Percentiles rank a stretch among this genome's conserved stretches.
These are phyloP conservation scores for Porphyrellus sp. DNA, from an alignment of 1,284 basidiomycete species.

Conservation along the genomic window DNA sequence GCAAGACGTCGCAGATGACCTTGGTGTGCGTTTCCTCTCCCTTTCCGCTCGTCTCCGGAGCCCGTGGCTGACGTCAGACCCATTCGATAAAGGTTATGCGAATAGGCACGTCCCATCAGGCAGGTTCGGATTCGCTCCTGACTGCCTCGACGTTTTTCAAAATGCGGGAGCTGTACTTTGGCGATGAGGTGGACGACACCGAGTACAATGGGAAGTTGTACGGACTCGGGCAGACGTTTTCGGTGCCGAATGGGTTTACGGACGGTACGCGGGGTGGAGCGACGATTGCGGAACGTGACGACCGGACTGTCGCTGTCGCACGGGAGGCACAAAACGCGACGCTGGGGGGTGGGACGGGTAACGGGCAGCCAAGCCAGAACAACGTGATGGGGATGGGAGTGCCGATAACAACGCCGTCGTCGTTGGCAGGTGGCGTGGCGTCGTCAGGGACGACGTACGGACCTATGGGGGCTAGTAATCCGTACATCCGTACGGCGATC, in stretches of 20 bases:
- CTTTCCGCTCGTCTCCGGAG: not conserved
- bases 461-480: conserved; percentile 56
- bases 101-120: conserved; percentile 92
- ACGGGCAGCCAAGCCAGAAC: conserved; percentile 35
- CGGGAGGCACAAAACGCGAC: conserved; percentile 54
- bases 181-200: conserved; percentile 76
- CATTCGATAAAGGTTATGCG: conserved; percentile 44
- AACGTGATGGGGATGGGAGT: conserved; percentile 40
- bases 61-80: conserved; percentile 2
- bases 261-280: conserved; percentile 66
- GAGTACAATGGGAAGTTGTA: conserved; percentile 77
- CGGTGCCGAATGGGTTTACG: conserved; percentile 57
- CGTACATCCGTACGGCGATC: conserved; percentile 61
- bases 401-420: conserved; percentile 30
- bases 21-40: conserved; percentile 53
- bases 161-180: conserved; percentile 89
- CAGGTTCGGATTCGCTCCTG: conserved; percentile 92
- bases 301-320: conserved; percentile 46
- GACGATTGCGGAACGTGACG: conserved; percentile 75
- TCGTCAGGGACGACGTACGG: conserved; percentile 52
- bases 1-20: conserved; percentile 94
- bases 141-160: conserved; percentile 96
- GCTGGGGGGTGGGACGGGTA: conserved; percentile 40
- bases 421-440: conserved; percentile 40
- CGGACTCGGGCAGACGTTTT: conserved; percentile 74